Percentiles rank a stretch among this genome's conserved stretches.
Evolutionary conservation across 805 yeast genomes (phyloP).

Genomic region (Candida cerambycidarum): DNA sequence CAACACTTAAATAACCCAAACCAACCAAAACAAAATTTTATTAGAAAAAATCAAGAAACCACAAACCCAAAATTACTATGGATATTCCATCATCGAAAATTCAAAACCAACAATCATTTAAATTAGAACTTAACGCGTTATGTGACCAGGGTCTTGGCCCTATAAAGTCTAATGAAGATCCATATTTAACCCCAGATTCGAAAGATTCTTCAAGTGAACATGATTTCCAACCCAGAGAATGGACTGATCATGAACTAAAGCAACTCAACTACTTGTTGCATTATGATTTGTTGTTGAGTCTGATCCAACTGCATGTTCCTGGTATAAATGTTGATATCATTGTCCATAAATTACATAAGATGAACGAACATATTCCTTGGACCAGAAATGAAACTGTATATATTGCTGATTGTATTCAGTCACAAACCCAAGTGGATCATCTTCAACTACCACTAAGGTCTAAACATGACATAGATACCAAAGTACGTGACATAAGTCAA

Average conservation of each 20-base stretch:
- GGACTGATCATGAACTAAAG: conserved; percentile 9
- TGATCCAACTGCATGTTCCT: conserved; percentile 5
- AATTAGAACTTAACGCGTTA: conserved; percentile 5
- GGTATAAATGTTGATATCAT: conserved; percentile 3
- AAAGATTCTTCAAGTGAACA: conserved; percentile 16
- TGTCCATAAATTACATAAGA: not conserved
- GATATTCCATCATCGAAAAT: not conserved
- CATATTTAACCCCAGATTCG: conserved; percentile 16
- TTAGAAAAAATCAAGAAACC: not conserved
- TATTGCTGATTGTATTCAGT: conserved; percentile 4
- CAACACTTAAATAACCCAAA: not conserved
- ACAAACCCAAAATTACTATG: not conserved
- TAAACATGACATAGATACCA: not conserved
- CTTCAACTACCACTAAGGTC: conserved; percentile 7
- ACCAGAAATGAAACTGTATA: conserved; percentile 12
- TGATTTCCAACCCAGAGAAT: conserved; percentile 6
- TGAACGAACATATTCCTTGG: conserved; percentile 2
- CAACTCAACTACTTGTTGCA: conserved; percentile 7
- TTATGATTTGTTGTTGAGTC: conserved; percentile 13
- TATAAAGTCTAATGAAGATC: conserved; percentile 2
- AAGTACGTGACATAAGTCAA: not conserved
- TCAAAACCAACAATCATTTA: not conserved
- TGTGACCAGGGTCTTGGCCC: not conserved
- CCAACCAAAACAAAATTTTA: not conserved
- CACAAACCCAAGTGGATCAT: not conserved